phyloP scores from a whole-genome alignment of 305 asterid genomes.

The Solanum chacoense region DNA sequence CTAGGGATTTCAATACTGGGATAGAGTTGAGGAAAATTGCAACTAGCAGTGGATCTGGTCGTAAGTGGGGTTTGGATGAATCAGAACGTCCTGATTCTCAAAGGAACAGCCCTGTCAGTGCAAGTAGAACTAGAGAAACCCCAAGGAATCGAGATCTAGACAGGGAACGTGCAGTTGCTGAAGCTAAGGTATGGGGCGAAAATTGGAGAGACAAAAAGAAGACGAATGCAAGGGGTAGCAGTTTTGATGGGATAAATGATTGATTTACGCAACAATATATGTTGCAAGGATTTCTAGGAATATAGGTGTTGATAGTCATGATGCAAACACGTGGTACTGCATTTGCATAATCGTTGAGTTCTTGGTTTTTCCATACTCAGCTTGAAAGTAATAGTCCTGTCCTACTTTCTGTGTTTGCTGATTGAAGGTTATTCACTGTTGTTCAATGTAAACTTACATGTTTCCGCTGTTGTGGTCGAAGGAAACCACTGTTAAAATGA shows the following conservation, averaged over 20 bases:
- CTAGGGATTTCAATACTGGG: constrained; percentile 28
- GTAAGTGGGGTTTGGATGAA: constrained; percentile 66
- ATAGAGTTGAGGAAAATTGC: constrained; percentile 49
- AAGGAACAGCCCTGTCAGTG: constrained; percentile 58
- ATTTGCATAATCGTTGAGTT: background rate
- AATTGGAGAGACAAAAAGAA: constrained; percentile 76
- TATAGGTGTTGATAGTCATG: background rate
- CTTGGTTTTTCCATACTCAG: background rate
- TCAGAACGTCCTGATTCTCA: constrained; percentile 41
- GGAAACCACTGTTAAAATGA: background rate
- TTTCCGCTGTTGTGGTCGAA: constrained; percentile 6
- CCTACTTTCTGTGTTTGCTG: constrained; percentile 9
- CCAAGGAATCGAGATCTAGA: constrained; percentile 64
- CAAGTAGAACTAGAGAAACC: constrained; percentile 50
- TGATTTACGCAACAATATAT: constrained; percentile 3
- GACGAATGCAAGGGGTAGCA: constrained; percentile 24
- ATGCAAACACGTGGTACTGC: background rate
- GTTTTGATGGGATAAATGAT: constrained; percentile 60
- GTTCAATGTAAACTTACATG: constrained; percentile 14
- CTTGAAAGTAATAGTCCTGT: constrained; percentile 5
- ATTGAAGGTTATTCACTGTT: constrained; percentile 12
- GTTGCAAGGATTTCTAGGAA: background rate
- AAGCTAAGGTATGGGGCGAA: constrained; percentile 96
- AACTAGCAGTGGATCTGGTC: constrained; percentile 56
- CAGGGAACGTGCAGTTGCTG: constrained; percentile 85